These are phyloP conservation scores for Prunus fruticosa DNA, from an alignment of 306 rosid genomes.

Conservation along the genomic window DNA sequence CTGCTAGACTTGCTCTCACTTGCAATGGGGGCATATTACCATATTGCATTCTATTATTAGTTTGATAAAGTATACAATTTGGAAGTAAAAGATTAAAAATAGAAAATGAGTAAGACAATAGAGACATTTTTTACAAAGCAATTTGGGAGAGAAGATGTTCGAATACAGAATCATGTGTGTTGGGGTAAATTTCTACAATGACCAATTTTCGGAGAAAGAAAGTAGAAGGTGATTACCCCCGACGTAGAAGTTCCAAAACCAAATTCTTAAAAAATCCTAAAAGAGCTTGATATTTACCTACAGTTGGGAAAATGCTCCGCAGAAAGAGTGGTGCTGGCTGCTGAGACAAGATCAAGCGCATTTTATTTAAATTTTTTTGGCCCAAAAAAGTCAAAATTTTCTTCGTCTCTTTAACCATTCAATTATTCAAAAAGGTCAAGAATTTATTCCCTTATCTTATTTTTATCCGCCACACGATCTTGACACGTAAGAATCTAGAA, in stretches of 20 bases:
- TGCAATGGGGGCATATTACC: too few relatives aligned
- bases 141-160: too few relatives aligned
- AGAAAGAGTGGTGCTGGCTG: constrained; percentile 23
- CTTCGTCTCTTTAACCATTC: neutral
- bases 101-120: too few relatives aligned
- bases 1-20: too few relatives aligned
- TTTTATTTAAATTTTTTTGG: neutral
- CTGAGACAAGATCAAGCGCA: constrained; percentile 8
- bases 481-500: constrained; percentile 8
- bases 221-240: neutral
- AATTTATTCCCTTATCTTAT: constrained; percentile 25
- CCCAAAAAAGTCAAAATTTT: constrained; percentile 7
- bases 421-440: neutral
- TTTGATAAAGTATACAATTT: too few relatives aligned
- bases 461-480: constrained; percentile 13
- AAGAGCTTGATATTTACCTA: neutral
- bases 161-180: too few relatives aligned
- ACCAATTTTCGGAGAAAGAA: too few relatives aligned
- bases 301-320: neutral
- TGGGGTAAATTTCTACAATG: too few relatives aligned
- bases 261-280: neutral
- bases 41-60: too few relatives aligned
- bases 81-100: too few relatives aligned
- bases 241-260: neutral
- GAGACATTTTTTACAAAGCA: too few relatives aligned